A percentile compares a stretch with the other conserved stretches of the same genome.
These are phyloP conservation scores for Collybia sordida DNA, from an alignment of 768 basidiomycete genomes.

Conservation along the genomic window DNA sequence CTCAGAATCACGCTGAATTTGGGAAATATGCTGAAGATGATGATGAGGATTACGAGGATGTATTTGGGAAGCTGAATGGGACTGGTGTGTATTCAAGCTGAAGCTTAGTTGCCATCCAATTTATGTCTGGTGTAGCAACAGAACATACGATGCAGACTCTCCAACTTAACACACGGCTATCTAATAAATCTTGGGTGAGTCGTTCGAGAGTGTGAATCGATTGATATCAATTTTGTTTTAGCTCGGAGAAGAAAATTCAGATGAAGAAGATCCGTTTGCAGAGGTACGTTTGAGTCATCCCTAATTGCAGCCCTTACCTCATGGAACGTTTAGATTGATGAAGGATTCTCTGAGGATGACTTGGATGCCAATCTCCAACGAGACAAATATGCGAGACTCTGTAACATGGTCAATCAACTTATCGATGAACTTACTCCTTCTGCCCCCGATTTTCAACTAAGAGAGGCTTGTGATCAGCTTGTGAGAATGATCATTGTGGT, in stretches of 20 bases:
- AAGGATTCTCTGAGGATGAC: constrained; percentile 90
- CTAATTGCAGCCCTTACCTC: constrained; percentile 4
- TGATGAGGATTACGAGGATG: constrained; percentile 94
- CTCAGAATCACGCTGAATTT: constrained; percentile 63
- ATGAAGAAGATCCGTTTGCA: constrained; percentile 96
- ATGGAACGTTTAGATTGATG: constrained; percentile 70
- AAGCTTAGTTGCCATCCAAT: neutral
- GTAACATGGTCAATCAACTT: constrained; percentile 75
- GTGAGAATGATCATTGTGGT: constrained; percentile 42
- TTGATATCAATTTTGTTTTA: constrained; percentile 22
- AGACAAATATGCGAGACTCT: constrained; percentile 90
- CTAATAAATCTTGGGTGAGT: constrained; percentile 87
- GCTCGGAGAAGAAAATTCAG: constrained; percentile 79
- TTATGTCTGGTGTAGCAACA: constrained; percentile 30
- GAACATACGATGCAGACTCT: constrained; percentile 72
- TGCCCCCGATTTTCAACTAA: constrained; percentile 78
- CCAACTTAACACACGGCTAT: constrained; percentile 82
- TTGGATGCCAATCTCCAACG: constrained; percentile 89
- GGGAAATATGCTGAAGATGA: constrained; percentile 83
- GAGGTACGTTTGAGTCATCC: constrained; percentile 48
- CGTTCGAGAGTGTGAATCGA: neutral
- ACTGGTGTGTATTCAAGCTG: constrained; percentile 46
- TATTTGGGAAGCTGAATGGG: constrained; percentile 79
- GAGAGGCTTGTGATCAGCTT: constrained; percentile 85
- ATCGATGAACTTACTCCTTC: constrained; percentile 85